A percentile compares a stretch with the other conserved stretches of the same genome.
These are phyloP conservation scores for Cyphellophora europaea DNA, from an alignment of 2,329 filamentous ascomycete species.

Conservation along the genomic window DNA sequence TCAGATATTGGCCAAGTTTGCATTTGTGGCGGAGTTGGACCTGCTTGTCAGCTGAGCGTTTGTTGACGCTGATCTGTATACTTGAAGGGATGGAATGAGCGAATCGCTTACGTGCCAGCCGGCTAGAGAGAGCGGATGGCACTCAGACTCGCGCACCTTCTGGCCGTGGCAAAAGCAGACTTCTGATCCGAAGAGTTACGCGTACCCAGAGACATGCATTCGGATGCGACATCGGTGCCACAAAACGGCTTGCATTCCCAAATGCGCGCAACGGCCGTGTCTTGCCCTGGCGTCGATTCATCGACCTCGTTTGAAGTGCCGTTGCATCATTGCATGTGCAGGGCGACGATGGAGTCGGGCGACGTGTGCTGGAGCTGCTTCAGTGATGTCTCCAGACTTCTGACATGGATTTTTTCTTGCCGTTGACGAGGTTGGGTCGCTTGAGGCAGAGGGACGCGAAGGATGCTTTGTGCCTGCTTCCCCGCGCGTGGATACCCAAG, in stretches of 20 bases:
- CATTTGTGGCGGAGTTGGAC: no score
- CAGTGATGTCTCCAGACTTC: neutral
- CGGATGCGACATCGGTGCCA: no score
- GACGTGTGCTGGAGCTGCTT: neutral
- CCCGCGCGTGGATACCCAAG: neutral
- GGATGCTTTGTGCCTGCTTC: neutral
- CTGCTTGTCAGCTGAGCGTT: no score
- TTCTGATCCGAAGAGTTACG: no score
- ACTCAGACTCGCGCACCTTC: no score
- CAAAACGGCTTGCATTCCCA: no score
- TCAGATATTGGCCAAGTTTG: neutral
- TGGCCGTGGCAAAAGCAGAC: no score
- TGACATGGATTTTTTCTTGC: conserved; percentile 7
- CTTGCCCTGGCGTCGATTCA: no score
- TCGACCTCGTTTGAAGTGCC: neutral
- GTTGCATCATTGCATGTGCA: no score
- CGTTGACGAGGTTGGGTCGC: neutral
- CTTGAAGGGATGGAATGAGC: neutral
- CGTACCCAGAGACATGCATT: no score
- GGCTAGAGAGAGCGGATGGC: neutral
- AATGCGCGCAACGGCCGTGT: no score
- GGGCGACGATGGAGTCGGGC: no score
- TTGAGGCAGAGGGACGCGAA: neutral
- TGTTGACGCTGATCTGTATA: conserved; percentile 1
- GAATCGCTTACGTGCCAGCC: neutral